Evolutionary conservation across 192 early-diverging fungal genomes (phyloP).

Genomic region (Cetraspora pellucida): DNA sequence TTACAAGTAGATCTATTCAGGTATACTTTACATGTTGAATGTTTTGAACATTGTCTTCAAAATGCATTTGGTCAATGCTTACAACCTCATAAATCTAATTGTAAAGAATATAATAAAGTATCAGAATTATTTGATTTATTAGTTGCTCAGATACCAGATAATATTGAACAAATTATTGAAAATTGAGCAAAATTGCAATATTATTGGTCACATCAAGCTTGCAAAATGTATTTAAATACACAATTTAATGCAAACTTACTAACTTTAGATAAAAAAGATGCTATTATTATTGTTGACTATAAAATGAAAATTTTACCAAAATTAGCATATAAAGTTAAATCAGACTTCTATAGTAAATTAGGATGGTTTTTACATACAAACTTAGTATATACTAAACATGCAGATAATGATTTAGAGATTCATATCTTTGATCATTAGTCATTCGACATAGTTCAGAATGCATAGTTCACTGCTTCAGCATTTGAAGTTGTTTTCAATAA

Average conservation of each 20-base stretch:
- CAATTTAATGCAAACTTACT: slow-evolving; percentile 12
- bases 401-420: neutral
- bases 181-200: slow-evolving; percentile 12
- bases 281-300: slow-evolving; percentile 12
- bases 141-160: neutral
- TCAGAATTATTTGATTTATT: neutral
- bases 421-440: neutral
- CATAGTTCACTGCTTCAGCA: neutral
- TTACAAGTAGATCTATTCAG: neutral
- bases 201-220: neutral
- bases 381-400: neutral
- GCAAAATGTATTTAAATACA: neutral
- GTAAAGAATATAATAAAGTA: neutral
- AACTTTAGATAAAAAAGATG: neutral
- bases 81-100: neutral
- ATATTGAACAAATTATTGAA: neutral
- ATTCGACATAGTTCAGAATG: neutral
- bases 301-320: slow-evolving; percentile 15
- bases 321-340: neutral
- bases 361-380: neutral
- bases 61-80: neutral
- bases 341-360: slow-evolving; percentile 15
- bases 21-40: neutral
- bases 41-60: slow-evolving; percentile 5
- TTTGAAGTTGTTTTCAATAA: no score